Evolutionary conservation across 2,329 filamentous ascomycete species (phyloP), one percentile per base, ranked within the genome.

Genomic region (Didymosphaeria variabile): DNA sequence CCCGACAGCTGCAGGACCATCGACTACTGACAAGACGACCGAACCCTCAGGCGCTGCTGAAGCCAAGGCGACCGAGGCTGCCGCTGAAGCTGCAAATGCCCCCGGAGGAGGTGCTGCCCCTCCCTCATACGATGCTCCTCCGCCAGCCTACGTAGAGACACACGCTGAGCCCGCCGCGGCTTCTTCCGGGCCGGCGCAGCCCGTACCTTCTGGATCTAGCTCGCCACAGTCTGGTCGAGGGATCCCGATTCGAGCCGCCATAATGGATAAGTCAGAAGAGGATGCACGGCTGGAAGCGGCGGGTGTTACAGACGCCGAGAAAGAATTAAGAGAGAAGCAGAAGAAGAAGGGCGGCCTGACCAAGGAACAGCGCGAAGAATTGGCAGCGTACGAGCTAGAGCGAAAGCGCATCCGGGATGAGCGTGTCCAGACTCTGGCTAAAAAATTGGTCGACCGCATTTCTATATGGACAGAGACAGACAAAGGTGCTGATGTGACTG

Each of bases 381-480:
- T 99, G 34, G 89, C 90, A 4, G 94, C 92, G 3, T 94, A 93
- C 72, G 95, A 99, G 76, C 85, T 88, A 67, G 94, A 99, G 83
- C 90, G 95, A 23, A 88, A 90, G 62, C 87, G 86, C 68, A 88
- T 96, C 64, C 91, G 95, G 46, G 89, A 97, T 75, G 93, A 99
- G 79, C 92, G 95, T 63, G 92, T 99, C 29, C 88, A 93, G 62
- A 95, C 88, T 7, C 86, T 99, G 17, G 85, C 89, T 13, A 88
- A 89, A 77, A 98, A 98, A 82, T 86, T 99, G 26, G 82, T 95
- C 62, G 93, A 97, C 78, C 91, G 94, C 60, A 88, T 98, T 74
- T 94, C 90, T 67, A 89, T 98, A 45, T 98, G 94, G 94, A 97
- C 95, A 6, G 95, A 99, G 83, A 97, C 94, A 3, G 95, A 98